Evolutionary conservation across 192 early-diverging fungal species (phyloP).

Genomic region (Mortierella antarctica): DNA sequence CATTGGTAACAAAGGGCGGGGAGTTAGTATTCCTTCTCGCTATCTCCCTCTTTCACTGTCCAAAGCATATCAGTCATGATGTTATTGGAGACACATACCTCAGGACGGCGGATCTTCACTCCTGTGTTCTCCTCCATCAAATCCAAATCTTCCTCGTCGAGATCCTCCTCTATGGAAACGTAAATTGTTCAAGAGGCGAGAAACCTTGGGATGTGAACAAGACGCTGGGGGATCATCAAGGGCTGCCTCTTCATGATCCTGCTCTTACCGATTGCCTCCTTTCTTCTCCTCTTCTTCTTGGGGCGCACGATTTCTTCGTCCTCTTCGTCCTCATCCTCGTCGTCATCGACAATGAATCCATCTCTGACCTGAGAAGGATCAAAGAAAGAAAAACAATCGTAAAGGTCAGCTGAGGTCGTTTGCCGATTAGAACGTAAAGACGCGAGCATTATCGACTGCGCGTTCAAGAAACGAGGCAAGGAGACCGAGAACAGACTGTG

Average conservation of each 20-base stretch:
- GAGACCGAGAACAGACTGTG: not conserved
- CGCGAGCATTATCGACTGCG: no score
- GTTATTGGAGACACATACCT: constrained; percentile 38
- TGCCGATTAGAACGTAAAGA: no score
- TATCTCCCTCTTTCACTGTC: constrained; percentile 2
- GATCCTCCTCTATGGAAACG: constrained; percentile 69
- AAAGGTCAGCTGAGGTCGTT: no score
- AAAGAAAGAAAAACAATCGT: not conserved
- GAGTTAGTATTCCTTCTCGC: not conserved
- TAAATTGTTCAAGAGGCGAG: not conserved
- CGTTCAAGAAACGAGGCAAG: not conserved
- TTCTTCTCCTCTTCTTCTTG: constrained; percentile 64
- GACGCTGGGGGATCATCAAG: constrained; percentile 1
- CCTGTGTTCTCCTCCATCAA: constrained; percentile 90
- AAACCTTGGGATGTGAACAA: not conserved
- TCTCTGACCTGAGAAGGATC: constrained; percentile 58
- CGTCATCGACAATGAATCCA: constrained; percentile 83
- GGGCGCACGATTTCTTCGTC: constrained; percentile 56
- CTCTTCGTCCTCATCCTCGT: constrained; percentile 70
- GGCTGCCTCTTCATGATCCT: constrained; percentile 27
- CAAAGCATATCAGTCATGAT: not conserved
- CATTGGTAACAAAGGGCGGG: not conserved
- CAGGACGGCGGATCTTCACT: constrained; percentile 62
- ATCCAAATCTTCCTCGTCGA: constrained; percentile 94
- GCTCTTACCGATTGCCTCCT: constrained; percentile 58